Base-by-base conservation (phyloP, 371 early-diverging fungal species). In the Rhizomucor miehei region DNA sequence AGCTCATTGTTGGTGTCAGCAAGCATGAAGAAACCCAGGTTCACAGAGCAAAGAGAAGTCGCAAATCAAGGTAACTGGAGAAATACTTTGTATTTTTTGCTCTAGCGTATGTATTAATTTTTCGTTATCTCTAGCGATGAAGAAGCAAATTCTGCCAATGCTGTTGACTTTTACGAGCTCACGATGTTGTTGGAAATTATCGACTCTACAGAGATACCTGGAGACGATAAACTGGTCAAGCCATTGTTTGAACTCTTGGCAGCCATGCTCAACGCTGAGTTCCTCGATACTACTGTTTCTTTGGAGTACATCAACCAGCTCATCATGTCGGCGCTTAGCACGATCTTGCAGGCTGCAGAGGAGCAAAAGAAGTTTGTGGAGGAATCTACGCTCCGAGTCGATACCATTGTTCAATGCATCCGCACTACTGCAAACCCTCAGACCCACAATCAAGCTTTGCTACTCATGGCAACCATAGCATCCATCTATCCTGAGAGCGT, bases 371-470 rank as follows among this genome's bases (percentile, higher is more conserved):
- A 45, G 19, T 64, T 53, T 20, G 61, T 83, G 13, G 75, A 74
- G 14, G 73, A 75, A 54, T 73, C 75, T 9, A 54, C 60, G 0
- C 63, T 91, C 16, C 89, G 94, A 44, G 89, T 93, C 13, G 95
- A 95, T 58, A 60, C 89, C 34, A 84, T 97, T 36, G 95, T 97
- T 19, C 90, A 90, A 62, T 90, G 91, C 59, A 89, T 97, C 54
- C 85, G 95, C 55, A 78, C 83, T 24, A 89, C 95, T n/a, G 84
- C 88, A 40, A 94, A 94, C 57, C 95, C 97, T n/a, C 95, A 95
- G 71, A 94, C 94, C 1, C 95, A 95, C 72, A 93, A 91, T 72
- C 87, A 90, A 56, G 84, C 92, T 10, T 79, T 98, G 40, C 70
- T 93, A 38, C 73, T 98, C 48, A 83, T 98, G 84, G 90, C 96